Percentiles rank a stretch among this genome's conserved stretches.
phyloP scores from a whole-genome alignment of 306 rosid genomes.

The Ormosia emarginata region DNA sequence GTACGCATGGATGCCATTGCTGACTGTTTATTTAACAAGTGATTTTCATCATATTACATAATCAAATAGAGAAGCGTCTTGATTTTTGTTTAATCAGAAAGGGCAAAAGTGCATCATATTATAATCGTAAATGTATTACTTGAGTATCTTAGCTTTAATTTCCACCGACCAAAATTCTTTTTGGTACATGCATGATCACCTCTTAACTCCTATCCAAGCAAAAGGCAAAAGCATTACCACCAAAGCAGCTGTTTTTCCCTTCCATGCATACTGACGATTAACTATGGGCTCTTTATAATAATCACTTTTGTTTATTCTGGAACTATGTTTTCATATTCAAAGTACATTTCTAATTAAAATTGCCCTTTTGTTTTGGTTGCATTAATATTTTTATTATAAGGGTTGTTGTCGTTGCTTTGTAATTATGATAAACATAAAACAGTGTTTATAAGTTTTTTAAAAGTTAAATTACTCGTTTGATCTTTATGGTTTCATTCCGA shows the following conservation, averaged over 20 bases:
- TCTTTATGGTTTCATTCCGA: too few species aligned
- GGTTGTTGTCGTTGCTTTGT: background rate
- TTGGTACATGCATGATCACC: conserved; percentile 32
- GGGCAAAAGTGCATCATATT: conserved; percentile 29
- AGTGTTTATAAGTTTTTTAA: too few species aligned
- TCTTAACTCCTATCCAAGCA: conserved; percentile 2
- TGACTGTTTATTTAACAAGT: background rate
- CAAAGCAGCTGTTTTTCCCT: conserved; percentile 12
- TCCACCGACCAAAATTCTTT: conserved; percentile 34
- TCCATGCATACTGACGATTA: conserved; percentile 19
- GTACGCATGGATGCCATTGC: background rate
- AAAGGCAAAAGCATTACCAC: conserved; percentile 27
- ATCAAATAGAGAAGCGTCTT: conserved; percentile 4
- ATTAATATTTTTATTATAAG: background rate
- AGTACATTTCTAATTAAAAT: background rate
- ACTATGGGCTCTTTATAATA: background rate
- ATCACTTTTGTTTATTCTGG: background rate
- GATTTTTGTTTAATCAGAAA: conserved; percentile 21
- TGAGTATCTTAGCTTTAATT: conserved; percentile 33
- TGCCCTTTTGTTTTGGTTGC: background rate
- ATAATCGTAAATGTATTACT: conserved; percentile 1
- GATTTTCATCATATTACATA: background rate
- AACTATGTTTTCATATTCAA: background rate
- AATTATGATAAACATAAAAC: background rate
- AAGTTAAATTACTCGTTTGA: too few species aligned